A percentile compares a stretch with the other conserved stretches of the same genome.
These are phyloP conservation scores for Collybia sp. DNA, from an alignment of 768 basidiomycete genomes.

Conservation along the genomic window DNA sequence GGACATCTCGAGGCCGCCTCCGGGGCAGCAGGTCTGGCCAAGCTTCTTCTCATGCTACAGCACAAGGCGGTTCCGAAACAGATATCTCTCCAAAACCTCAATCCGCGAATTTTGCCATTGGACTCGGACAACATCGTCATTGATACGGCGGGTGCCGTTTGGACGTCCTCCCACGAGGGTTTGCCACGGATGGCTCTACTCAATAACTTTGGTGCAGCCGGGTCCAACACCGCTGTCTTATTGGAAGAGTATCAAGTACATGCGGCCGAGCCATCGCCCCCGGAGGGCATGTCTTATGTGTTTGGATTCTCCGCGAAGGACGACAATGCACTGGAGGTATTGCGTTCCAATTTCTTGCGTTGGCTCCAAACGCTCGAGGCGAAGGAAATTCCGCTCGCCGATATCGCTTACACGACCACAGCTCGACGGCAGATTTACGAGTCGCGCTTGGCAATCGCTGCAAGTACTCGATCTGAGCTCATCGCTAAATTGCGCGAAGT, in stretches of 20 bases:
- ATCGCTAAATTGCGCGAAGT: slow-evolving; percentile 36
- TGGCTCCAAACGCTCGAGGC: slow-evolving; percentile 36
- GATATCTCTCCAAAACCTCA: slow-evolving; percentile 52
- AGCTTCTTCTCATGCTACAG: slow-evolving; percentile 64
- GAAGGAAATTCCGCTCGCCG: slow-evolving; percentile 25
- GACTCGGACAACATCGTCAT: slow-evolving; percentile 46
- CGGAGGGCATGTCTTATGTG: slow-evolving; percentile 24
- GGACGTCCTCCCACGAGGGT: slow-evolving; percentile 31
- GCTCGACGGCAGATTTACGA: slow-evolving; percentile 57
- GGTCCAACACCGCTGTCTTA: slow-evolving; percentile 61
- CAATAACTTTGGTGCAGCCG: slow-evolving; percentile 75
- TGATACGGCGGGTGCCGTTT: slow-evolving; percentile 29
- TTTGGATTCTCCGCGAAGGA: slow-evolving; percentile 66
- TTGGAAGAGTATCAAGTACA: slow-evolving; percentile 43
- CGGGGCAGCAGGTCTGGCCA: slow-evolving; percentile 69
- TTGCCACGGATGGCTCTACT: slow-evolving; percentile 49
- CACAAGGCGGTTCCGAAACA: slow-evolving; percentile 52
- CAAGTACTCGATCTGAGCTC: slow-evolving; percentile 39
- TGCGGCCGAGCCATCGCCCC: neutral
- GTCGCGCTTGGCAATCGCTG: slow-evolving; percentile 47
- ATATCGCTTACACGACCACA: slow-evolving; percentile 65
- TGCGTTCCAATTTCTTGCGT: slow-evolving; percentile 41
- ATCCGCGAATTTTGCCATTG: slow-evolving; percentile 49
- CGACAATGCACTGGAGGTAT: slow-evolving; percentile 34
- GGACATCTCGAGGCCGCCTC: slow-evolving; percentile 77